Conservation (phyloP, 495 filamentous ascomycete species). For the Neurospora sp. region DNA sequence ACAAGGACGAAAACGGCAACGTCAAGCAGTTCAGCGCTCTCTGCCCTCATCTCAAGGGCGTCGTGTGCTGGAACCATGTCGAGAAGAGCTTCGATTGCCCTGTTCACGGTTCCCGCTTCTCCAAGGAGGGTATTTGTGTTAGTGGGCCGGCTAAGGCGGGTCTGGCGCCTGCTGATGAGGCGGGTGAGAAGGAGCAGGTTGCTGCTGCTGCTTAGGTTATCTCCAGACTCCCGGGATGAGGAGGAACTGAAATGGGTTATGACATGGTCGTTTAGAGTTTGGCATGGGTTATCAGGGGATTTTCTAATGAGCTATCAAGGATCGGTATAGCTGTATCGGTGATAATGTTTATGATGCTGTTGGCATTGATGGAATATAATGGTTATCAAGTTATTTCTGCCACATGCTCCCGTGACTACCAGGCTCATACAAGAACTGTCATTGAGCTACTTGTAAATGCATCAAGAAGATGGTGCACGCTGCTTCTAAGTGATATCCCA, state of each 20-base stretch:
- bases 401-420: too few relatives aligned
- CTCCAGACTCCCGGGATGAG: not conserved
- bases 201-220: not conserved
- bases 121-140: slow-evolving; percentile 40
- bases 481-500: not conserved
- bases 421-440: too few relatives aligned
- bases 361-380: too few relatives aligned
- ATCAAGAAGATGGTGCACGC: too few relatives aligned
- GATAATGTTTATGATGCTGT: too few relatives aligned
- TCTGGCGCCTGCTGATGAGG: slow-evolving; percentile 14
- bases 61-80: slow-evolving; percentile 44
- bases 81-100: slow-evolving; percentile 49
- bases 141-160: slow-evolving; percentile 40
- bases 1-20: slow-evolving; percentile 46
- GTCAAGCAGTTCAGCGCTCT: slow-evolving; percentile 40
- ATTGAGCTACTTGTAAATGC: too few relatives aligned
- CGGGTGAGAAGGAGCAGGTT: slow-evolving; percentile 11
- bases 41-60: slow-evolving; percentile 47
- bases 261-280: not conserved
- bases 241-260: not conserved
- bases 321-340: too few relatives aligned
- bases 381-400: too few relatives aligned
- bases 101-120: slow-evolving; percentile 47
- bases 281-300: not conserved
- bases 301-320: too few relatives aligned